Evolutionary conservation across 1,284 basidiomycete genomes (phyloP).

Genomic region (Ustilago curta): DNA sequence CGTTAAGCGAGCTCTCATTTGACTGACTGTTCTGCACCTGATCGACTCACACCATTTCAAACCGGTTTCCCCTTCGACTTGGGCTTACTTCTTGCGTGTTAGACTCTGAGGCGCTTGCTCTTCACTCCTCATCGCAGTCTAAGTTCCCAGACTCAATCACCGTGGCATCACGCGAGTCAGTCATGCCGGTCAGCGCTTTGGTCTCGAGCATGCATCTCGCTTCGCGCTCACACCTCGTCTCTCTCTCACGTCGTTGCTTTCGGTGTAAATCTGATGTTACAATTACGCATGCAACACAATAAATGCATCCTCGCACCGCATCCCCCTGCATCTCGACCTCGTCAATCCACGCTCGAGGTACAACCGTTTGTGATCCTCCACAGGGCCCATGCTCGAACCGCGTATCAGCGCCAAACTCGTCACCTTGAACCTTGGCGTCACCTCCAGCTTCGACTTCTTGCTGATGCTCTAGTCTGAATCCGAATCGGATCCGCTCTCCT

Average conservation of each 20-base stretch:
- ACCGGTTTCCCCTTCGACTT: no score
- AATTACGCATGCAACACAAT: conserved; percentile 5
- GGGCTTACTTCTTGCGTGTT: no score
- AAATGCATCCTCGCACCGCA: background rate
- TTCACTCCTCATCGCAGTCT: no score
- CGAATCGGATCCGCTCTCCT: conserved; percentile 52
- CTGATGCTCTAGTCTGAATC: conserved; percentile 37
- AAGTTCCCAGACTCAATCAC: no score
- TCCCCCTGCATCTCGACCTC: background rate
- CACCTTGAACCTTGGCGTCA: background rate
- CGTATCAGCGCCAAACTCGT: no score
- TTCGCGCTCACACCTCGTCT: background rate
- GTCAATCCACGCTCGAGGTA: background rate
- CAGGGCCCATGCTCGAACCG: background rate
- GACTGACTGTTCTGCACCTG: no score
- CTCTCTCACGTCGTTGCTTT: background rate
- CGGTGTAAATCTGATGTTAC: conserved; percentile 4
- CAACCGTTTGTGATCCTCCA: background rate
- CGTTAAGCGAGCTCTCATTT: no score
- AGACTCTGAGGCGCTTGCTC: no score
- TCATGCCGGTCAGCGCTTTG: background rate
- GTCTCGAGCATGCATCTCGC: background rate
- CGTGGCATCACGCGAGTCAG: no score
- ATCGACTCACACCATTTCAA: no score
- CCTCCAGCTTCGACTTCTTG: background rate